Evolutionary conservation across 2,329 filamentous ascomycete genomes (phyloP), one percentile per base, ranked within the genome.

Genomic region (Herpotrichia juniperi): DNA sequence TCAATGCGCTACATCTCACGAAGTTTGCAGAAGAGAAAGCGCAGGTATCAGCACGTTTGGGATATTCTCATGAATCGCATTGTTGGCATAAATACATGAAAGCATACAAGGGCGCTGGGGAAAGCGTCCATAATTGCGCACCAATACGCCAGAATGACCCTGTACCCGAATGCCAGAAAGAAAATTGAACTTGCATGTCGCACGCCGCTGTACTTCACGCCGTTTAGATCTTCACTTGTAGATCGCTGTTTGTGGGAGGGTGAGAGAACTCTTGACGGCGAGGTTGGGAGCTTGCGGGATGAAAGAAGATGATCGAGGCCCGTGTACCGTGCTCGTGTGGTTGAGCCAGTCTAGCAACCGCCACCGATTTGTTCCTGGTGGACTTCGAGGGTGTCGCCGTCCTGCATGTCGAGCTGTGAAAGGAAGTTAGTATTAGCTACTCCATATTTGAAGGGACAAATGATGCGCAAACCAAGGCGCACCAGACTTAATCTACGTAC

Each of bases 321-420:
- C 40, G 6, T 28, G 16, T 4, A 25, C 30, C 40, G 40, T 30
- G 17, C 24, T 16, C 3, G 40, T 30, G 40, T 12, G 22, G 7
- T 22, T 17, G 17, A 4, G 16, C 40, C n/a, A 21, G 10, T 17
- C 58, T 62, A 73, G 63, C 66, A 76, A 58, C 68, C 76, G 55
- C 93, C 93, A 54, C 94, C 94, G 56, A 97, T 94, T 79, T 99
- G 94, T 75, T 99, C 94, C 75, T 97, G 94, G 74, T 97, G 93
- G 22, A 99, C 94, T 72, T 99, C 94, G 22, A 99, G 87, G 1
- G 91, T 96, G 69, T 99, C 94, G 30, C 94, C 93, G 64, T 99
- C 94, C 61, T 87, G 81, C 94, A 99, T 99, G 57, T 97, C 94
- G 49, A 97, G 88, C 94, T 97, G 53, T 10, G 22, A 19, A 21